phyloP scores from a whole-genome alignment of 1,139 yeast species.

The Debaryomyces udenii region DNA sequence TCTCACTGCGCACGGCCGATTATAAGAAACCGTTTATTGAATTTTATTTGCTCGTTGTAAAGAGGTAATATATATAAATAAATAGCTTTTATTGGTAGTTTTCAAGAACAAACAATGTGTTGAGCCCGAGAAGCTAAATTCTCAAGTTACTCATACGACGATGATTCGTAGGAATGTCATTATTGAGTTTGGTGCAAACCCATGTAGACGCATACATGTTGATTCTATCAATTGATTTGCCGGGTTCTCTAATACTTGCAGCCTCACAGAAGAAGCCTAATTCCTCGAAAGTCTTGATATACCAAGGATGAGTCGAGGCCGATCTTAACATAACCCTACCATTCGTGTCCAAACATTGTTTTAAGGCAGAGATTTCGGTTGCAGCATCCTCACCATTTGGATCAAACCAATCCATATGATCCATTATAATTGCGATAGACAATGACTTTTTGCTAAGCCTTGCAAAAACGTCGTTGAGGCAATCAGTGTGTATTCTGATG shows the following conservation, averaged over 20 bases:
- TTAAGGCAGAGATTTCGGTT: slow-evolving; percentile 66
- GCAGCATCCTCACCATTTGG: slow-evolving; percentile 65
- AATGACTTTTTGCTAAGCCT: slow-evolving; percentile 64
- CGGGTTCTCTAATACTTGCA: slow-evolving; percentile 66
- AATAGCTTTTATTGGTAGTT: background rate
- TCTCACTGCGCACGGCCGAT: no score
- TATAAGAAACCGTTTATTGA: no score
- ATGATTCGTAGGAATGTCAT: slow-evolving; percentile 18
- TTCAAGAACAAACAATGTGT: background rate
- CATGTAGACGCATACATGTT: slow-evolving; percentile 90
- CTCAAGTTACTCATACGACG: slow-evolving; percentile 45
- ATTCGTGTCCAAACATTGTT: slow-evolving; percentile 61
- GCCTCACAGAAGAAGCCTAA: slow-evolving; percentile 69
- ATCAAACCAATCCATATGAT: slow-evolving; percentile 91
- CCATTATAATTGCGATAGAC: slow-evolving; percentile 83
- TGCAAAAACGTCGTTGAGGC: slow-evolving; percentile 72
- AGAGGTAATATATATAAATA: slow-evolving; percentile 1
- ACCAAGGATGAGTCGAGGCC: slow-evolving; percentile 79
- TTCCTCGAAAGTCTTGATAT: slow-evolving; percentile 65
- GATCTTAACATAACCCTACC: slow-evolving; percentile 75
- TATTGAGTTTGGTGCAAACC: slow-evolving; percentile 63
- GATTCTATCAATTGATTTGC: slow-evolving; percentile 71
- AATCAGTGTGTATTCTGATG: slow-evolving; percentile 78
- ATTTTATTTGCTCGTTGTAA: no score
- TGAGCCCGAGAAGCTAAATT: slow-evolving; percentile 22